A percentile compares a stretch with the other conserved stretches of the same genome.
Evolutionary conservation across 164 flowering plant species (phyloP).

Genomic region (Echeveria elegans): DNA sequence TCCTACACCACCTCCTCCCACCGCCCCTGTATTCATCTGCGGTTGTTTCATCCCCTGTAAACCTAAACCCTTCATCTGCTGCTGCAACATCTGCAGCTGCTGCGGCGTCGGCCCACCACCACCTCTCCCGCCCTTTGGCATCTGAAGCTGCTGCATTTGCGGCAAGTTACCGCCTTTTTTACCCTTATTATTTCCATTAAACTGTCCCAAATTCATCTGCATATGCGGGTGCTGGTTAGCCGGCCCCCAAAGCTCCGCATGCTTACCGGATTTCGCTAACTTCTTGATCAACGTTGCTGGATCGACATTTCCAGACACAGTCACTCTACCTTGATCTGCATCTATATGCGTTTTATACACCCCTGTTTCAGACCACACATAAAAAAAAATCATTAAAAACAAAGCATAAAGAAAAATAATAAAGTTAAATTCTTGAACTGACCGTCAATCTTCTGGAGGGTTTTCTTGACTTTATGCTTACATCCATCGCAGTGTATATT

Average conservation of each 20-base stretch:
- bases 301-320: constrained; percentile 83
- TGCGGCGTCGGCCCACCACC: constrained; percentile 8
- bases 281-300: constrained; percentile 66
- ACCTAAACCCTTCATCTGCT: constrained; percentile 6
- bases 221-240: constrained; percentile 28
- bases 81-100: not conserved
- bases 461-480: constrained; percentile 16
- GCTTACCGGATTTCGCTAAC: constrained; percentile 65
- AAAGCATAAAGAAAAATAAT: not conserved
- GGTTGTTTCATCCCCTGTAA: not conserved
- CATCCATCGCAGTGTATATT: constrained; percentile 19
- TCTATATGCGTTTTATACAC: constrained; percentile 68
- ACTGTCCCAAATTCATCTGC: constrained; percentile 39
- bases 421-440: not conserved
- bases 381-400: not conserved
- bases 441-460: constrained; percentile 13
- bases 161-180: constrained; percentile 24
- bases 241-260: constrained; percentile 83
- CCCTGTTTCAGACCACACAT: constrained; percentile 41
- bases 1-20: not conserved
- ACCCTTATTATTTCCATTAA: constrained; percentile 43
- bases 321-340: constrained; percentile 82
- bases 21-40: not conserved
- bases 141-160: constrained; percentile 16
- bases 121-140: constrained; percentile 17